These are phyloP conservation scores for Mycosarcoma mackinlayi DNA, from an alignment of 1,284 basidiomycete species.

Conservation along the genomic window DNA sequence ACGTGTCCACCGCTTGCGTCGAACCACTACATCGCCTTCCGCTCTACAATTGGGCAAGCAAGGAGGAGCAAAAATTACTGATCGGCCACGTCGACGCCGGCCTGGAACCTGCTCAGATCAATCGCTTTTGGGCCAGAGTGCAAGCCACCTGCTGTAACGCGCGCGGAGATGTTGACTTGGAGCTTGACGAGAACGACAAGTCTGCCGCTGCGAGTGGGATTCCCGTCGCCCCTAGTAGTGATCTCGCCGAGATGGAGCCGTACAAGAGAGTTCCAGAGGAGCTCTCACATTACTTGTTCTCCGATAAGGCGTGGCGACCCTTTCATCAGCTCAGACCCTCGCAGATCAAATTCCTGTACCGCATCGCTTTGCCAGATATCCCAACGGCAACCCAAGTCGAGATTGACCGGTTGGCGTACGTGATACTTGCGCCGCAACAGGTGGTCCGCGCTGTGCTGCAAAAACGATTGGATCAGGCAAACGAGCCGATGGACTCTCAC, in stretches of 20 bases:
- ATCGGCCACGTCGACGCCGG: slow-evolving; percentile 22
- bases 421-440: slow-evolving; percentile 22
- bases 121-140: slow-evolving; percentile 30
- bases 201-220: neutral
- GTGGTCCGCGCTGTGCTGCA: slow-evolving; percentile 28
- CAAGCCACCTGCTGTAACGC: slow-evolving; percentile 16
- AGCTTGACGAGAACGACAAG: neutral
- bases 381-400: slow-evolving; percentile 11
- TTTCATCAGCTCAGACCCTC: slow-evolving; percentile 31
- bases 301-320: slow-evolving; percentile 24
- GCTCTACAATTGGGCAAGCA: slow-evolving; percentile 28
- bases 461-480: neutral
- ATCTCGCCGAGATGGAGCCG: neutral
- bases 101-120: slow-evolving; percentile 20
- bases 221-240: too few species aligned
- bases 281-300: slow-evolving; percentile 8
- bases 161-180: neutral
- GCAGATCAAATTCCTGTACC: slow-evolving; percentile 33
- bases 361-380: slow-evolving; percentile 25
- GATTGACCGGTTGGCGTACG: slow-evolving; percentile 31
- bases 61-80: slow-evolving; percentile 24
- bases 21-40: slow-evolving; percentile 21
- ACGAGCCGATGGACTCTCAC: slow-evolving; percentile 4
- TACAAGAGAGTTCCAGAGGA: slow-evolving; percentile 26
- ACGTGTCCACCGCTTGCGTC: slow-evolving; percentile 2